A percentile compares a stretch with the other conserved stretches of the same genome.
phyloP scores from a whole-genome alignment of 306 rosid genomes.

The Dalbergia oliveri region DNA sequence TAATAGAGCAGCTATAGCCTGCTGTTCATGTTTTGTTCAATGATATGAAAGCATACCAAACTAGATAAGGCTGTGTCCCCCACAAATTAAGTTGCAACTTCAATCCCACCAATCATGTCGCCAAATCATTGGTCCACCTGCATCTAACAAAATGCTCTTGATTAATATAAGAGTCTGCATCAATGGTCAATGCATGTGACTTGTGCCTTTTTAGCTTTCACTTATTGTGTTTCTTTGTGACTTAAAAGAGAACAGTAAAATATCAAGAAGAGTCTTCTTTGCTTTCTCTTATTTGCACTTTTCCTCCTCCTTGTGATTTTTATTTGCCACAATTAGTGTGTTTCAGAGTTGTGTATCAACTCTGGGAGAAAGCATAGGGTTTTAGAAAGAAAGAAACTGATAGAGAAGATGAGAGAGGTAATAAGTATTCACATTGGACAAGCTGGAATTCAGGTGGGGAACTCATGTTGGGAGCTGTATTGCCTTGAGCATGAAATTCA shows the following conservation, averaged over 20 bases:
- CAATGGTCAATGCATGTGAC: constrained; percentile 2
- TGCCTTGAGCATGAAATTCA: constrained; percentile 85
- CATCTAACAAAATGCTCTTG: background rate
- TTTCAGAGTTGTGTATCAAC: background rate
- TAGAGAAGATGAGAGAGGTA: constrained; percentile 67
- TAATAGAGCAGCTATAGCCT: background rate
- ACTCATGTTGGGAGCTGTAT: constrained; percentile 85
- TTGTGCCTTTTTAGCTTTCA: constrained; percentile 20
- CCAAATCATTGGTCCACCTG: background rate
- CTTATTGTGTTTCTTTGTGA: constrained; percentile 15
- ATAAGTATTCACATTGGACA: constrained; percentile 81
- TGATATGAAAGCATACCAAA: constrained; percentile 44
- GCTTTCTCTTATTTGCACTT: constrained; percentile 17
- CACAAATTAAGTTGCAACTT: constrained; percentile 35
- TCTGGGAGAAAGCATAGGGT: background rate
- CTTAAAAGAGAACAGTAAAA: background rate
- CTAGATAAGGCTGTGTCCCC: constrained; percentile 37
- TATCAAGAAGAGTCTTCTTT: background rate
- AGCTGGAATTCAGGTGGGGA: constrained; percentile 87
- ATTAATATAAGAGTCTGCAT: constrained; percentile 19
- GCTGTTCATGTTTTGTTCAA: constrained; percentile 1
- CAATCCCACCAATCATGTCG: constrained; percentile 25
- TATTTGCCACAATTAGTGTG: background rate
- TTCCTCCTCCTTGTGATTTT: constrained; percentile 26
- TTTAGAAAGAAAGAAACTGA: constrained; percentile 12